Evolutionary conservation across 257 asterid species (phyloP).

Genomic region (Solanum sejunctum): DNA sequence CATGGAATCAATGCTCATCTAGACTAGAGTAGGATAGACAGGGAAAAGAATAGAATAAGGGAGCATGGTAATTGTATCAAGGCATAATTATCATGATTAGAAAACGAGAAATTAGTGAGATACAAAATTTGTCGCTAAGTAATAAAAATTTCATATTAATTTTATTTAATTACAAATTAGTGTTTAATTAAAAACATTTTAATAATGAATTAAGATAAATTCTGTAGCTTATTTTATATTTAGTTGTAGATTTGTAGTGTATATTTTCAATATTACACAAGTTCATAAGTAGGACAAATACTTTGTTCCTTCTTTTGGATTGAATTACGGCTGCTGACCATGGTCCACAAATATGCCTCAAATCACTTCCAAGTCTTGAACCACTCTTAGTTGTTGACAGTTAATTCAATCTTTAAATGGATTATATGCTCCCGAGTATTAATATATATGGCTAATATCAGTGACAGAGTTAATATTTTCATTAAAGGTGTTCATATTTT

Average conservation of each 20-base stretch:
- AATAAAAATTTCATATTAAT: too few relatives aligned
- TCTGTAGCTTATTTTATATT: too few relatives aligned
- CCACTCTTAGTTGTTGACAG: constrained; percentile 14
- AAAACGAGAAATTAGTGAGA: too few relatives aligned
- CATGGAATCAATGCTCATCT: neutral
- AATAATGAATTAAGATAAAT: neutral
- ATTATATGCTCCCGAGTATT: constrained; percentile 4
- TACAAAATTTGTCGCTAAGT: accelerated
- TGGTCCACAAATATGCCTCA: constrained; percentile 22
- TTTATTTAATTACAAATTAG: too few relatives aligned
- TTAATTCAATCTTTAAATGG: neutral
- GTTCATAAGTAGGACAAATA: neutral
- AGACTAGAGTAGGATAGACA: neutral
- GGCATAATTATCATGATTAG: neutral
- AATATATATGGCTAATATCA: neutral
- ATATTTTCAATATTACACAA: neutral
- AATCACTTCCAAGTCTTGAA: neutral
- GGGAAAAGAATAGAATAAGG: neutral
- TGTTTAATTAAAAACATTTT: too few relatives aligned
- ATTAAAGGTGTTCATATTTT: too few relatives aligned
- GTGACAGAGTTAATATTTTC: too few relatives aligned
- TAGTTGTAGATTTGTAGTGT: too few relatives aligned
- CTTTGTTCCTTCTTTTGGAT: neutral
- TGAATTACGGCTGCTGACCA: neutral
- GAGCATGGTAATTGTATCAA: neutral